Evolutionary conservation across 768 basidiomycete genomes (phyloP).

Genomic region (Kwoniella botswanensis): DNA sequence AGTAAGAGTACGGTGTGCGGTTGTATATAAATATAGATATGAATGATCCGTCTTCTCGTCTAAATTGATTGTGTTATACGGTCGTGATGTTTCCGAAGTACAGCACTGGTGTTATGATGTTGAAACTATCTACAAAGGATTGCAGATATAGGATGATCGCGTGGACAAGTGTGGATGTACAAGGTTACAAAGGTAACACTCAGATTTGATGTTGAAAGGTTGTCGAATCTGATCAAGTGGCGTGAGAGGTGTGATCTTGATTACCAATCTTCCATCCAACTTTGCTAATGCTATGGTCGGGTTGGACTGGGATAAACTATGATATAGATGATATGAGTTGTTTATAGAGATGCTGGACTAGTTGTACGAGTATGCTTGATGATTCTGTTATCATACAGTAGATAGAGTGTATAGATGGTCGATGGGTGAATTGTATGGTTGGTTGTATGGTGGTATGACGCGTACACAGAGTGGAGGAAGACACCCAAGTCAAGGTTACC

Average conservation of each 20-base stretch:
- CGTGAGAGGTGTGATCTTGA: neutral
- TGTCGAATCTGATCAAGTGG: neutral
- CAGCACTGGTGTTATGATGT: neutral
- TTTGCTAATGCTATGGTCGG: neutral
- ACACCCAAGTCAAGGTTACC: neutral
- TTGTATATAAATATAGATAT: neutral
- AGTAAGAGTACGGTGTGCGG: neutral
- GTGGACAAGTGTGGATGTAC: neutral
- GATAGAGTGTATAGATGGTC: neutral
- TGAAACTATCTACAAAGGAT: neutral
- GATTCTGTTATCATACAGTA: neutral
- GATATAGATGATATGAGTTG: slow-evolving; percentile 3
- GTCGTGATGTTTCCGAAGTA: neutral
- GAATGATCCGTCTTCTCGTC: neutral
- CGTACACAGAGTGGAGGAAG: neutral
- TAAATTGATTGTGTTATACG: neutral
- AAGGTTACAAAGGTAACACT: neutral
- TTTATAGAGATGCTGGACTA: neutral
- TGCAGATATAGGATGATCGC: neutral
- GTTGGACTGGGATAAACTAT: neutral
- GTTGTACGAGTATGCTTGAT: neutral
- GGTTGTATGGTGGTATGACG: neutral
- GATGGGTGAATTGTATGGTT: neutral
- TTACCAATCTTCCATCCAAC: neutral
- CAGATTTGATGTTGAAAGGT: neutral